Evolutionary conservation across 139 green algal genomes (phyloP).

Genomic region (Gonium pectorale): DNA sequence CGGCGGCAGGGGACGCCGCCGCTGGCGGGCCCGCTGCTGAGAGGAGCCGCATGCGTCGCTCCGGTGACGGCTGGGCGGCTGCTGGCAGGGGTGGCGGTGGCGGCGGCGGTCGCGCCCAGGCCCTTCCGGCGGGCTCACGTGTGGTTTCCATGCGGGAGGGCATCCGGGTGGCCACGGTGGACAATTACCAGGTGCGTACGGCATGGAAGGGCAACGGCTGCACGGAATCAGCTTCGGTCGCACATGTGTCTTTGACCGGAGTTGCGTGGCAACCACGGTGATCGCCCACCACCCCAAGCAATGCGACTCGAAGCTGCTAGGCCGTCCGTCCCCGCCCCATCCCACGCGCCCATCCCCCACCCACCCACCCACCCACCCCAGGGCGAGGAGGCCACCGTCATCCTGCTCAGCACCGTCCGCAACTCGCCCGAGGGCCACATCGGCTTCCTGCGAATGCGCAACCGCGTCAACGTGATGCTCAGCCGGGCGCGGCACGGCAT

Average conservation of each 20-base stretch:
- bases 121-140: not conserved
- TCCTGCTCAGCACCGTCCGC: constrained; percentile 79
- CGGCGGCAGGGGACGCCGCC: not conserved
- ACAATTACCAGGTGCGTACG: constrained; percentile 83
- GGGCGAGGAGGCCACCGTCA: constrained; percentile 80
- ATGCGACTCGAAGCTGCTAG: too few relatives aligned
- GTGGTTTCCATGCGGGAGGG: constrained; percentile 24
- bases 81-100: not conserved
- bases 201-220: too few relatives aligned
- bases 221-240: too few relatives aligned
- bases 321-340: too few relatives aligned
- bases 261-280: too few relatives aligned
- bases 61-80: not conserved
- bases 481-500: constrained; percentile 76
- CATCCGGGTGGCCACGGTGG: constrained; percentile 77
- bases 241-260: too few relatives aligned
- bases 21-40: not conserved
- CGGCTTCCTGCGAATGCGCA: constrained; percentile 76
- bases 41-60: too few relatives aligned
- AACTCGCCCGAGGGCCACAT: constrained; percentile 71
- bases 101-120: not conserved
- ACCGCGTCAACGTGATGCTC: constrained; percentile 84
- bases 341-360: not conserved
- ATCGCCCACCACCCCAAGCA: too few relatives aligned
- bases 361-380: constrained; percentile 42